Percentiles rank a stretch among this genome's conserved stretches.
phyloP scores from a whole-genome alignment of 768 basidiomycete species.

The Hydnomerulius pinastri region DNA sequence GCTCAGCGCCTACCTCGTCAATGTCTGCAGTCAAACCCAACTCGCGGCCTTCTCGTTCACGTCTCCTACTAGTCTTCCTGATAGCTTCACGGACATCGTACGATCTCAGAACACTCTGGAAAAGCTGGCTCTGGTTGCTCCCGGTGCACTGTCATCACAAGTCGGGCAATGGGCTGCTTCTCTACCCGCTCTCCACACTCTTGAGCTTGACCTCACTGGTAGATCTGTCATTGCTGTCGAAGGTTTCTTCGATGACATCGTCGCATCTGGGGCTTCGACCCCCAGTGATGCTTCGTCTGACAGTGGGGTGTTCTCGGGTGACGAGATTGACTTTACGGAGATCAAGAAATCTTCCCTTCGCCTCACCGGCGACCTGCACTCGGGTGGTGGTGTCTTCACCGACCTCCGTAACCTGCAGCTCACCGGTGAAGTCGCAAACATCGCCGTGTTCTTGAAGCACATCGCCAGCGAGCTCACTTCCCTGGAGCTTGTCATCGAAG shows the following conservation, averaged over 20 bases:
- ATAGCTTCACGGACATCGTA: conserved; percentile 68
- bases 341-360: conserved; percentile 69
- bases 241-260: conserved; percentile 76
- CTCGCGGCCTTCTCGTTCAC: conserved; percentile 70
- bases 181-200: conserved; percentile 58
- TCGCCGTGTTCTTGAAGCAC: conserved; percentile 72
- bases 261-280: conserved; percentile 67
- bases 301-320: conserved; percentile 76
- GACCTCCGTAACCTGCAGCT: conserved; percentile 62
- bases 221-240: conserved; percentile 70
- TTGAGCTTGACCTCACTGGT: conserved; percentile 74
- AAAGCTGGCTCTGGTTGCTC: conserved; percentile 66
- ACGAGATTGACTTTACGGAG: conserved; percentile 76
- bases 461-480: conserved; percentile 63
- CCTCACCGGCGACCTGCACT: conserved; percentile 60
- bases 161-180: conserved; percentile 77
- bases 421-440: conserved; percentile 69
- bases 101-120: conserved; percentile 59
- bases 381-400: conserved; percentile 57
- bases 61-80: conserved; percentile 69
- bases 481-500: conserved; percentile 77
- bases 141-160: conserved; percentile 68
- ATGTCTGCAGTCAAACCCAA: conserved; percentile 62
- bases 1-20: conserved; percentile 61
- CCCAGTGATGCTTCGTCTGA: conserved; percentile 73